Evolutionary conservation across 441 rosid genomes (phyloP).

Genomic region (Macaranga tanarius): DNA sequence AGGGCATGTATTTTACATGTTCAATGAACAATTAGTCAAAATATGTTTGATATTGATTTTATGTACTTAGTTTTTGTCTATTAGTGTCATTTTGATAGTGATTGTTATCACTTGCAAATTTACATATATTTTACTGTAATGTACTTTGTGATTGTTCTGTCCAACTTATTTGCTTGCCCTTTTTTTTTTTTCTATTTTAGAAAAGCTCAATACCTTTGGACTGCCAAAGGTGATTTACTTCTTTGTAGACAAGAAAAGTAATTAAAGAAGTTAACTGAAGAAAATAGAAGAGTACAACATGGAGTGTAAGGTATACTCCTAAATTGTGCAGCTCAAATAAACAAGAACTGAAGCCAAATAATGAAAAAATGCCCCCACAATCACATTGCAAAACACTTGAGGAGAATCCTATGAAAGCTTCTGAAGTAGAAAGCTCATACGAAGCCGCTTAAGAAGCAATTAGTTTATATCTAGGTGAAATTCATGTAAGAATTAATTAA

Average conservation of each 20-base stretch:
- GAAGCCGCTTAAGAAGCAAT: background rate
- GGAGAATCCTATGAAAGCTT: background rate
- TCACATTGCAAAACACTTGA: background rate
- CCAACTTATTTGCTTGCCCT: background rate
- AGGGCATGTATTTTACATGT: background rate
- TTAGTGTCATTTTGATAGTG: background rate
- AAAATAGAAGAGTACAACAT: background rate
- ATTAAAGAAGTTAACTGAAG: background rate
- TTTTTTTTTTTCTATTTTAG: background rate
- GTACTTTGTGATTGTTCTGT: background rate
- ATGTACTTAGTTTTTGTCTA: background rate
- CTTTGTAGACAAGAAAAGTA: background rate
- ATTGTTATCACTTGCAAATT: background rate
- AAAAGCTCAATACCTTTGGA: background rate
- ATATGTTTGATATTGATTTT: background rate
- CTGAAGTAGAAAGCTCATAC: background rate
- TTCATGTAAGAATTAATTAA: background rate
- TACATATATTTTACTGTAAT: background rate
- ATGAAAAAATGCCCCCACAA: background rate
- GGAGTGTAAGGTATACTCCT: background rate
- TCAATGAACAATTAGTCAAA: background rate
- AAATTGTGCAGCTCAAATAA: background rate
- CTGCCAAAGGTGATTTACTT: background rate
- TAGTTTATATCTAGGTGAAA: background rate
- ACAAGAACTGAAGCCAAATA: background rate